phyloP scores from a whole-genome alignment of 257 asterid species.

The Solanum gandarillasii region DNA sequence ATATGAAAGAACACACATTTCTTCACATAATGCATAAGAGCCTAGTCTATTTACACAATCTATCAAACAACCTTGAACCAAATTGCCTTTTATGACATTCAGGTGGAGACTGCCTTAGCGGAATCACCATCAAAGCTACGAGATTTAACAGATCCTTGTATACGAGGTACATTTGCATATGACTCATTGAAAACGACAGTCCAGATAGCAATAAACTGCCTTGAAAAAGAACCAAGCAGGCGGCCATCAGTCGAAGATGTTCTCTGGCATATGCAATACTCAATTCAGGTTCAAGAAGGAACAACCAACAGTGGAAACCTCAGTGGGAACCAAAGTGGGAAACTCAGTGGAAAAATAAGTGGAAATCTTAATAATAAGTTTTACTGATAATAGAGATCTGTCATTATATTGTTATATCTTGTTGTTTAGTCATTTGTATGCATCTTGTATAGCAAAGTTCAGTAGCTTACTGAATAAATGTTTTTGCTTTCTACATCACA shows the following conservation, averaged over 20 bases:
- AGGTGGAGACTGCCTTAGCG: conserved; percentile 75
- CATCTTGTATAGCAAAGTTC: background rate
- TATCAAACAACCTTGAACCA: background rate
- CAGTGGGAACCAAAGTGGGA: conserved; percentile 38
- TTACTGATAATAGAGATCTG: background rate
- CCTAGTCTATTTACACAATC: background rate
- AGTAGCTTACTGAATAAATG: conserved; percentile 1
- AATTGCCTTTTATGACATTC: background rate
- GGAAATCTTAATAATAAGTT: conserved; percentile 46
- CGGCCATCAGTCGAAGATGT: conserved; percentile 91
- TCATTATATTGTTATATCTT: background rate
- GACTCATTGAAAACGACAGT: conserved; percentile 76
- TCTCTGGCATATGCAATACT: conserved; percentile 98
- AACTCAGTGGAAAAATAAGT: conserved; percentile 21
- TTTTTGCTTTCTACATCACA: background rate
- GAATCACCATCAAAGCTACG: conserved; percentile 67
- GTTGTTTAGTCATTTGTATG: background rate
- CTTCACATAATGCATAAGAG: background rate
- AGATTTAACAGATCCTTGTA: conserved; percentile 66
- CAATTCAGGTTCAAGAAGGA: conserved; percentile 97
- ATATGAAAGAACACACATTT: background rate
- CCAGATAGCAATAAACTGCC: conserved; percentile 70
- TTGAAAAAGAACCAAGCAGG: conserved; percentile 43
- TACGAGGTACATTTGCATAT: conserved; percentile 74
- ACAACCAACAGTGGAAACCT: conserved; percentile 80